Evolutionary conservation across 2,329 filamentous ascomycete species (phyloP), one percentile per base, ranked within the genome.

Genomic region (Penicillium sp.): DNA sequence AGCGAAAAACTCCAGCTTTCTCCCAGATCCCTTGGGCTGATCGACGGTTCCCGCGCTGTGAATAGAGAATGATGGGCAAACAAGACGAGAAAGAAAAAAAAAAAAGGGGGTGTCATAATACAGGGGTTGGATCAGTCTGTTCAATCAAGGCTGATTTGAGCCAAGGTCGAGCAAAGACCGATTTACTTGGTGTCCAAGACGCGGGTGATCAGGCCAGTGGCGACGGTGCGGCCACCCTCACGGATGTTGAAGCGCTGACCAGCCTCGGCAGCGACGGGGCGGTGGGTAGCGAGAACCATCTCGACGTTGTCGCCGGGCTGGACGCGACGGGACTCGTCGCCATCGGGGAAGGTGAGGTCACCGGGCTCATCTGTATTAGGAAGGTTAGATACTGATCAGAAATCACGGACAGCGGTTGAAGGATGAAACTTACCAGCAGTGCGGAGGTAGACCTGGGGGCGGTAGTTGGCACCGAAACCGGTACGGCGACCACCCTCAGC

Each of bases 271-370:
- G 94, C 94, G 73, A 96, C 87, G 65, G 94, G 92, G 80, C 90
- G 84, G 80, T 92, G 87, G 75, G 97, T 88, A 72, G 89, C 87
- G 78, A 93, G 90, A 67, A 95, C 83, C 93, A 99, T 97, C 85
- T 99, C 95, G 69, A 97, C 88, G 81, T 99, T 99, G 86, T 99
- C 95, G 79, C 95, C 95, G 55, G 95, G 95, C 93, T 97, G 96
- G 80, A 97, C 89, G 83, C 93, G 90, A 85, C 92, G 93, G 79
- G 81, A 82, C 66, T 84, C 80, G 71, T 94, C 89, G 78, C 89
- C 88, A 65, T 95, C 93, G 57, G 93, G 92, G 89, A 94, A 97
- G 76, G 84, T 87, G 72, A 99, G 86, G 60, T 89, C 84, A 73
- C 91, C 89, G 59, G 87, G 82, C 78, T 89, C 87, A 72, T 89